phyloP scores from a whole-genome alignment of 176 grass and related monocot genomes.

The Rhynchospora pubera region DNA sequence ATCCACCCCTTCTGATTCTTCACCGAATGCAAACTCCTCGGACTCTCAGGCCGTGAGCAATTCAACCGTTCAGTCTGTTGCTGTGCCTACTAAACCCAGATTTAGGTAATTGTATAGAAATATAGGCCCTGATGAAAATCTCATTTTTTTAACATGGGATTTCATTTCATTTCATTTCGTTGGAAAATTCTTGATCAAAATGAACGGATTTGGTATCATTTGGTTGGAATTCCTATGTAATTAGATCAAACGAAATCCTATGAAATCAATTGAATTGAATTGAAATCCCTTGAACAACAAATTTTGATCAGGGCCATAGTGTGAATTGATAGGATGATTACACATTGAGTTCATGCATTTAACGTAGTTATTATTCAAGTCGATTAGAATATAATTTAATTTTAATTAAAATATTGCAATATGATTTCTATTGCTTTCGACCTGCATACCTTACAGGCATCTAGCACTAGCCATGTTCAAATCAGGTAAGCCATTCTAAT shows the following conservation, averaged over 20 bases:
- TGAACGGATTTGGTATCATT: too few species aligned
- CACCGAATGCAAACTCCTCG: conserved; percentile 9
- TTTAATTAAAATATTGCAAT: background rate
- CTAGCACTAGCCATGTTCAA: background rate
- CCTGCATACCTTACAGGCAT: background rate
- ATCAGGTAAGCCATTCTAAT: background rate
- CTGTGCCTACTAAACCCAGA: conserved; percentile 21
- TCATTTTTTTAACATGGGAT: too few species aligned
- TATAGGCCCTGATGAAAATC: too few species aligned
- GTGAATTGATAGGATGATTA: background rate
- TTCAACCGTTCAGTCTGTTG: conserved; percentile 14
- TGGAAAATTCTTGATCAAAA: too few species aligned
- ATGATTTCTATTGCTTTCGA: background rate
- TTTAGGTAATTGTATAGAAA: conserved; percentile 29
- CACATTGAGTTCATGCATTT: background rate
- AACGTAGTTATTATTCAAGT: background rate
- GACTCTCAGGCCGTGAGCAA: background rate
- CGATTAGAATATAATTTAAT: background rate
- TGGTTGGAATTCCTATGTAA: too few species aligned
- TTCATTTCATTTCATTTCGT: too few species aligned
- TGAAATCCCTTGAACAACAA: too few species aligned
- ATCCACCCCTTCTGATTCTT: background rate
- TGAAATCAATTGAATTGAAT: too few species aligned
- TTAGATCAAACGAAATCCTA: too few species aligned
- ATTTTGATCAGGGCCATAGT: too few species aligned